These are phyloP conservation scores for Lophium mytilinum DNA, from an alignment of 495 filamentous ascomycete species.

Conservation along the genomic window DNA sequence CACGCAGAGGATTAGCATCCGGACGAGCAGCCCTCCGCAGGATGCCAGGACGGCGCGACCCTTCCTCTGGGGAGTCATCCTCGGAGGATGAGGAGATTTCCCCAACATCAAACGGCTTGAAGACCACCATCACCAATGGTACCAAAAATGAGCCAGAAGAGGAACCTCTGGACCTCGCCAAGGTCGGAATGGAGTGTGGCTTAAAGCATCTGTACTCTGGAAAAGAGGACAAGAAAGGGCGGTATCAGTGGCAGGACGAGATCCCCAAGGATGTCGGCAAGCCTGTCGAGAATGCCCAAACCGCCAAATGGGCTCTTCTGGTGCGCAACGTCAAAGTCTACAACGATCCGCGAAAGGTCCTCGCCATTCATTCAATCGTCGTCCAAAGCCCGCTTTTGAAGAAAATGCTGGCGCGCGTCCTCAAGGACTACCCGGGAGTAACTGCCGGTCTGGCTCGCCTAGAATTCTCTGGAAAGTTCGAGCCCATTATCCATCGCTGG, in stretches of 20 bases:
- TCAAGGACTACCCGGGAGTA: constrained; percentile 57
- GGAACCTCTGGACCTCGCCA: constrained; percentile 1
- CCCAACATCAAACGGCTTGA: not conserved
- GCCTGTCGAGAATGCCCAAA: constrained; percentile 45
- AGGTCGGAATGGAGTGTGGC: constrained; percentile 22
- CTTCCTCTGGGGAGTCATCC: not conserved
- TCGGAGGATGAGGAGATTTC: constrained; percentile 9
- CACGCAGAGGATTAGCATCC: too few relatives aligned
- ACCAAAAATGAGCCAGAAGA: not conserved
- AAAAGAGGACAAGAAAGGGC: constrained; percentile 36
- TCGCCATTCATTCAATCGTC: constrained; percentile 54
- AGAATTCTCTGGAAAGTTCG: constrained; percentile 52
- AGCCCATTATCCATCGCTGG: constrained; percentile 63
- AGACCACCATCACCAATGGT: not conserved
- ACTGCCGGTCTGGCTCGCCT: constrained; percentile 52
- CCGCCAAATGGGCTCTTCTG: constrained; percentile 45
- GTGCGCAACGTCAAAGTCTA: constrained; percentile 45
- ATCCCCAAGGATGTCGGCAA: constrained; percentile 41
- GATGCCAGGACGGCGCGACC: not conserved
- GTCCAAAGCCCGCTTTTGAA: constrained; percentile 59
- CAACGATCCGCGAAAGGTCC: constrained; percentile 52
- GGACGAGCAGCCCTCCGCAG: not conserved
- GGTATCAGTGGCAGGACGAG: constrained; percentile 36
- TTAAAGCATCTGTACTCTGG: constrained; percentile 25
- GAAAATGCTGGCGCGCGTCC: constrained; percentile 45